phyloP scores from a whole-genome alignment of 306 rosid species.

The Pyrus communis region DNA sequence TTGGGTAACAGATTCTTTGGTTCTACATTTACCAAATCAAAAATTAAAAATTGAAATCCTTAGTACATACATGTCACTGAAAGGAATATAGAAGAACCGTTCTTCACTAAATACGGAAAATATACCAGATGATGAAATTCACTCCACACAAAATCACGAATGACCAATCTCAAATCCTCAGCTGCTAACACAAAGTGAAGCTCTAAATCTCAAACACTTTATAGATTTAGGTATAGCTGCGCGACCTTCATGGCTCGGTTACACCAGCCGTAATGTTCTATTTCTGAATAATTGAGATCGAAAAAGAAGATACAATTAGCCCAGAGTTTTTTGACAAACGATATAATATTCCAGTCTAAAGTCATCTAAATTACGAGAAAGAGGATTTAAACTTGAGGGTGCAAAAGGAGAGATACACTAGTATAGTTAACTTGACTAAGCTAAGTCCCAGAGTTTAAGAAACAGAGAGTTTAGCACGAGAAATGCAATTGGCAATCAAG shows the following conservation, averaged over 20 bases:
- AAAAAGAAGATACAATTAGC: not conserved
- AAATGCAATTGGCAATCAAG: too few species aligned
- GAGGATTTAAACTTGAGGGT: too few species aligned
- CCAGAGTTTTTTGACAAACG: not conserved
- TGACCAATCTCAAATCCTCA: not conserved
- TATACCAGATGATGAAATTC: not conserved
- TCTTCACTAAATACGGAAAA: not conserved
- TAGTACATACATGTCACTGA: not conserved
- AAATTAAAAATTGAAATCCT: not conserved
- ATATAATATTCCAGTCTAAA: too few species aligned
- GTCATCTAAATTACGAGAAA: too few species aligned
- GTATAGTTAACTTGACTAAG: too few species aligned
- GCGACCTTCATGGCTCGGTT: not conserved
- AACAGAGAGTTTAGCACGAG: not conserved
- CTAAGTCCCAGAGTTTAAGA: not conserved
- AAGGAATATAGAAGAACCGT: not conserved
- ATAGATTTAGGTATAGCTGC: not conserved
- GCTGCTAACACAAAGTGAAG: not conserved
- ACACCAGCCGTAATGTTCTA: not conserved
- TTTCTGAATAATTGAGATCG: not conserved
- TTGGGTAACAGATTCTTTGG: not conserved
- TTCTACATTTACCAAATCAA: not conserved
- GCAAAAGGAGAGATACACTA: too few species aligned
- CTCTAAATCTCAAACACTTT: not conserved
- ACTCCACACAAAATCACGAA: not conserved